Conservation (phyloP, 2,329 filamentous ascomycete genomes). For the Penicillium expansum region DNA sequence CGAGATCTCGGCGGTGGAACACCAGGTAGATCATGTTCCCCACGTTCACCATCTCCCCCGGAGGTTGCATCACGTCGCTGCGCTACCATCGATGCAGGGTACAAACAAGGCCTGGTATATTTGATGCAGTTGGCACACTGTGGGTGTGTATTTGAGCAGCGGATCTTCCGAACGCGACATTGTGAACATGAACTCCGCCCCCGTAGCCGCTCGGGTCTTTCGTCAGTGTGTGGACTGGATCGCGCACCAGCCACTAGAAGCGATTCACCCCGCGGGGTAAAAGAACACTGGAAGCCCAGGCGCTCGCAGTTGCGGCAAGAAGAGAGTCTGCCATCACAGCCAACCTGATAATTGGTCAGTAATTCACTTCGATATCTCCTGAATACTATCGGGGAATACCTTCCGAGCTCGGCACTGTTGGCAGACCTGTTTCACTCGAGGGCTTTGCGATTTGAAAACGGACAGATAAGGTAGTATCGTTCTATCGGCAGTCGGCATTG, state of each 20-base stretch:
- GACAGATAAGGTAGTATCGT: background rate
- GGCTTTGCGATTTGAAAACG: background rate
- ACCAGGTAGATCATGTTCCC: background rate
- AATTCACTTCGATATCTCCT: background rate
- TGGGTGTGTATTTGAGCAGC: background rate
- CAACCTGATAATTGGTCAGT: background rate
- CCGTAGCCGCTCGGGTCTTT: background rate
- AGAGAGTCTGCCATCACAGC: background rate
- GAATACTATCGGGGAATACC: background rate
- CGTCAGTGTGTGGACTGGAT: background rate
- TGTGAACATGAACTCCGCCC: background rate
- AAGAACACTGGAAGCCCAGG: background rate
- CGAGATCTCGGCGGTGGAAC: too few species aligned
- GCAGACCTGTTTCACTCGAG: background rate
- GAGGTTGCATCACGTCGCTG: background rate
- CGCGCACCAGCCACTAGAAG: background rate
- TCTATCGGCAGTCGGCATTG: background rate
- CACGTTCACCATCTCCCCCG: background rate
- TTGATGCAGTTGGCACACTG: background rate
- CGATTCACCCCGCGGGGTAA: background rate
- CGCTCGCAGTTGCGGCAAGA: conserved; percentile 1
- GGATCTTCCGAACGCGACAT: background rate
- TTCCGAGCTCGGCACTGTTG: background rate
- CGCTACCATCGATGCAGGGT: background rate
- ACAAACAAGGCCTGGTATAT: background rate